phyloP scores from a whole-genome alignment of 2,329 filamentous ascomycete species.

The Aspergillus carbonarius region DNA sequence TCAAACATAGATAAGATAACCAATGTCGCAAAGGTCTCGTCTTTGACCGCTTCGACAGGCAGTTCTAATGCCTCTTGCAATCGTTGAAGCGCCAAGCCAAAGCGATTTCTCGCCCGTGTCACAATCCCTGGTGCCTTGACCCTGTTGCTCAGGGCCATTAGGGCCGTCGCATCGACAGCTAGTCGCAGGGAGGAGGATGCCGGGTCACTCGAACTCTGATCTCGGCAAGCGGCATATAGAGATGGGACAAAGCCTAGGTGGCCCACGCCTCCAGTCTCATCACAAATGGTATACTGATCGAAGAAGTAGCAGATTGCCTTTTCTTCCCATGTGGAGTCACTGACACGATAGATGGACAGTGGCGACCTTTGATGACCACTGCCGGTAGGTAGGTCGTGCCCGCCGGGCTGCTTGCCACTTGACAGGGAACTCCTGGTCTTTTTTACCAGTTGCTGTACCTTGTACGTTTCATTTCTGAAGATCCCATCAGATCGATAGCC shows the following conservation, averaged over 20 bases:
- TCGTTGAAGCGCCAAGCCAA: slow-evolving; percentile 33
- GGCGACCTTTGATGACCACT: slow-evolving; percentile 7
- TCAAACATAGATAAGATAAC: slow-evolving; percentile 40
- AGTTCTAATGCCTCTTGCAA: slow-evolving; percentile 31
- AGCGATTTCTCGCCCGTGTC: slow-evolving; percentile 30
- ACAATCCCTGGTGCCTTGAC: slow-evolving; percentile 26
- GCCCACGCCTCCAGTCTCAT: slow-evolving; percentile 27
- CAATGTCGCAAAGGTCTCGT: slow-evolving; percentile 40
- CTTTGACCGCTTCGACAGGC: slow-evolving; percentile 31
- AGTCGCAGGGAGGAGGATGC: slow-evolving; percentile 31
- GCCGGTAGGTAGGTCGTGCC: not conserved
- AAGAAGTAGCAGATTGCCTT: slow-evolving; percentile 44
- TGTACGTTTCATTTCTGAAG: slow-evolving; percentile 36
- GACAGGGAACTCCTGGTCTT: slow-evolving; percentile 12
- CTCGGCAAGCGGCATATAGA: slow-evolving; percentile 32
- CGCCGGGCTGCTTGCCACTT: not conserved
- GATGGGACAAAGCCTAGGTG: slow-evolving; percentile 38
- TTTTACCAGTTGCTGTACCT: slow-evolving; percentile 29
- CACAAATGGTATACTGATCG: slow-evolving; percentile 37
- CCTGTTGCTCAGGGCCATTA: slow-evolving; percentile 35
- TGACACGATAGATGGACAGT: slow-evolving; percentile 20
- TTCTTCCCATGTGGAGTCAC: slow-evolving; percentile 37
- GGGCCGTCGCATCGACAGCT: slow-evolving; percentile 37
- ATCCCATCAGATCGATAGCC: slow-evolving; percentile 38
- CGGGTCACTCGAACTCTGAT: slow-evolving; percentile 16